Evolutionary conservation across 1,284 basidiomycete genomes (phyloP).

Genomic region (Neotropicomus parvogracilis): DNA sequence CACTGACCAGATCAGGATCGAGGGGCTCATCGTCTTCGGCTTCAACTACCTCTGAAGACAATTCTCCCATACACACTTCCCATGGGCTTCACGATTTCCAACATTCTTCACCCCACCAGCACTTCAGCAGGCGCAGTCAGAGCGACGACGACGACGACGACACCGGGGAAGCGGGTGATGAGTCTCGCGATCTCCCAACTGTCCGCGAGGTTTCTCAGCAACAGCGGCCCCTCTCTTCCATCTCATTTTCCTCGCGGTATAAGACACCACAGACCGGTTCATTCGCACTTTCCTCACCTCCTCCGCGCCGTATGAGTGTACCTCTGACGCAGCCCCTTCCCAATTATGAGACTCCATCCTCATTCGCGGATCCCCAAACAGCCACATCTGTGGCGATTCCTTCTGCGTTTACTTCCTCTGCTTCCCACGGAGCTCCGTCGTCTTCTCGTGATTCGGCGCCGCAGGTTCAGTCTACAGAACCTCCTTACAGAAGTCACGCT

Average conservation of each 20-base stretch:
- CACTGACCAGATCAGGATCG: constrained; percentile 34
- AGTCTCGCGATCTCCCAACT: constrained; percentile 44
- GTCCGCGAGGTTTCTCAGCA: constrained; percentile 38
- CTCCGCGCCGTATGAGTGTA: constrained; percentile 28
- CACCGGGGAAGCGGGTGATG: constrained; percentile 45
- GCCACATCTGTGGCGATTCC: constrained; percentile 40
- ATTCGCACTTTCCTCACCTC: constrained; percentile 52
- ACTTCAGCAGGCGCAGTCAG: background rate
- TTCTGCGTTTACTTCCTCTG: constrained; percentile 35
- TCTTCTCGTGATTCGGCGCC: constrained; percentile 39
- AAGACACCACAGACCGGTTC: constrained; percentile 71
- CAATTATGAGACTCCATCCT: constrained; percentile 65
- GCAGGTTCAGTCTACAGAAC: constrained; percentile 38
- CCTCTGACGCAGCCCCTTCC: constrained; percentile 65
- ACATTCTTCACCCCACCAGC: constrained; percentile 14
- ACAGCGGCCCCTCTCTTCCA: constrained; percentile 64
- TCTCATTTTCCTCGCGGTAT: constrained; percentile 61
- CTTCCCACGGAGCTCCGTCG: constrained; percentile 38
- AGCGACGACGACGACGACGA: constrained; percentile 35
- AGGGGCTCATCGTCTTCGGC: constrained; percentile 57
- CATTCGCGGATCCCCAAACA: constrained; percentile 54
- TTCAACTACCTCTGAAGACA: constrained; percentile 51
- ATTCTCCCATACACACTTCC: constrained; percentile 28
- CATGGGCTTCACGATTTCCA: constrained; percentile 14
- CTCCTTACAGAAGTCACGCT: constrained; percentile 31